Base-by-base conservation (phyloP, 441 rosid genomes). In the Sinapis alba region DNA sequence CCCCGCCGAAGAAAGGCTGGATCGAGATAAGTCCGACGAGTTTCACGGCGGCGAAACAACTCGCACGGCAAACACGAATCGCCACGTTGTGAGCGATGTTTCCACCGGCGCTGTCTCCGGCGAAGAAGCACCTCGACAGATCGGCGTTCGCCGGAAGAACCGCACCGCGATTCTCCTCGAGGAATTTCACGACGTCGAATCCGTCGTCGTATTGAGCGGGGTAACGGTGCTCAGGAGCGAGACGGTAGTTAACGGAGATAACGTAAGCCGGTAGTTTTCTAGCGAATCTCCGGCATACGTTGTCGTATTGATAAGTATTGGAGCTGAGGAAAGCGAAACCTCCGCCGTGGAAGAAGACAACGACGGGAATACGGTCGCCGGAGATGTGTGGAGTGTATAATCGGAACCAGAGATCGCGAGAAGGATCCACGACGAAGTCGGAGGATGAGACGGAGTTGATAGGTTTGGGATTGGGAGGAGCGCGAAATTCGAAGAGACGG, bases 301-400 rank as follows among this genome's bases (percentile, higher is more conserved):
- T 58, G 71, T 91, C 90, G 84, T 88, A 93, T 2, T 80, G 32
- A 13, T 0, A 24, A 28, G 84, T 50, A n/a, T 84, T 80, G 5
- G 97, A 78, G 78, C 83, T 82, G 28, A 91, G 88, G 86, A 69
- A 88, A 50, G 76, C 67, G 86, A 93, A 93, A 0, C 97, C 97
- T 2, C 97, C 98, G 51, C 98, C 98, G 71, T 93, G 97, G 73
- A 93, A 93, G 85, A 84, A 90, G 54, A 93, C 36, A 36, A 91
- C 24, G 45, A 93, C 86, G n/a, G 98, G 98, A 1, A 89, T 83
- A 13, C 61, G 53, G 7, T 67, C 71, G 47, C 59, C 63, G 51
- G 83, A 8, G 73, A 60, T 27, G 59, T 72, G 27, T 2, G 94
- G 97, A 6, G 81, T 60, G 83, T 73, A 93, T 61, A 90, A 43